Conservation (phyloP, 1,284 basidiomycete species). For the Puccinia coronata region DNA sequence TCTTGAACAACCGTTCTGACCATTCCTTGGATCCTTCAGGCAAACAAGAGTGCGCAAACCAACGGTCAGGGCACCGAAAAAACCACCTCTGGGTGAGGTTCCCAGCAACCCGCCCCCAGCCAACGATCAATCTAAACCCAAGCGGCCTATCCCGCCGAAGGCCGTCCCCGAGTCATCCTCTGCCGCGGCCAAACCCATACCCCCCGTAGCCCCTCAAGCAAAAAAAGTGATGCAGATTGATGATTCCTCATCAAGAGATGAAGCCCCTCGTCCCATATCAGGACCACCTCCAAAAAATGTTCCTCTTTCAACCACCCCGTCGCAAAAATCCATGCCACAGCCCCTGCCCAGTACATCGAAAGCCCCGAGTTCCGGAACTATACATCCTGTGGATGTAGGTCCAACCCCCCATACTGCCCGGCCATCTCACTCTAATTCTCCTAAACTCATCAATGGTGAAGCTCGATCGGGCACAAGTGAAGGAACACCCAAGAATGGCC, state of each 20-base stretch:
- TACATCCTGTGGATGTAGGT: neutral
- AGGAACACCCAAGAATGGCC: neutral
- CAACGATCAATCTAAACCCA: neutral
- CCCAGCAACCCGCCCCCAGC: neutral
- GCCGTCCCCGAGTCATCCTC: neutral
- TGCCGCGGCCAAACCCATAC: neutral
- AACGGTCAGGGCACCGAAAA: slow-evolving; percentile 23
- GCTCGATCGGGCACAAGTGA: neutral
- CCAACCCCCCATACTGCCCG: neutral
- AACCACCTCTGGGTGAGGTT: neutral
- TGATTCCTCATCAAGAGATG: neutral
- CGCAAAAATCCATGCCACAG: neutral
- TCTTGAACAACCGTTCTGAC: neutral
- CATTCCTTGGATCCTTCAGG: slow-evolving; percentile 3
- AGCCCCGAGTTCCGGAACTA: neutral
- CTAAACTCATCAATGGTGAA: slow-evolving; percentile 3
- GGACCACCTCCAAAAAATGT: neutral
- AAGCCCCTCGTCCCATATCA: neutral
- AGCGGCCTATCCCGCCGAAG: neutral
- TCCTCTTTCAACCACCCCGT: neutral
- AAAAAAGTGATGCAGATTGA: neutral
- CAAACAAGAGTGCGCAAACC: slow-evolving; percentile 34
- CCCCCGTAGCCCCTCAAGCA: neutral
- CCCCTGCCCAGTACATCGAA: slow-evolving; percentile 21
- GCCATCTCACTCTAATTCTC: neutral